Evolutionary conservation across 768 basidiomycete genomes (phyloP), one percentile per base, ranked within the genome.

Genomic region (Fomitopsis serialis): DNA sequence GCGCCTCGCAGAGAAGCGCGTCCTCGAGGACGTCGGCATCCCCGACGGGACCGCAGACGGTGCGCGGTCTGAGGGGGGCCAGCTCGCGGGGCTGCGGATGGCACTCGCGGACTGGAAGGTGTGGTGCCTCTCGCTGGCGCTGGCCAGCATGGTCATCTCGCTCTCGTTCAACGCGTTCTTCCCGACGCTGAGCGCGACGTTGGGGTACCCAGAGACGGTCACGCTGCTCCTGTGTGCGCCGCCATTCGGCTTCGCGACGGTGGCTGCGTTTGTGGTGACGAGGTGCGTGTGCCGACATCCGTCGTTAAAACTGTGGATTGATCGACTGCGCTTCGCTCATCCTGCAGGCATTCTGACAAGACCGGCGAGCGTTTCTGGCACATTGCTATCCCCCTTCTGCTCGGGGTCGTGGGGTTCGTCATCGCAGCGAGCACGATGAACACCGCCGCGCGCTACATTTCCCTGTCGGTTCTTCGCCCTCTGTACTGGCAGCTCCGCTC

Each of bases 141-240:
- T 89, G 52, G 79, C 80, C 12, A 76, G 75, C 58, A 75, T 82
- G 69, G 77, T 81, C 34, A 68, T 87, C 35, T 80, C 85, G 9
- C 61, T 90, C 24, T 84, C 82, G 3, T 92, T 92, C 75, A 86
- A 88, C 64, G 84, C 82, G 8, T 90, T 83, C 67, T 92, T 92
- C 70, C 89, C 87, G 6, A 88, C 90, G 0, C 68, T 93, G 52
- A 79, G 78, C 25, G 79, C 76, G 17, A 93, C 90, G 10, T 72
- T 94, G 68, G 85, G 85, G 19, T 87, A 75, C 67, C 73, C 69
- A 53, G 68, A 74, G 19, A 87, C 85, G 3, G 67, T 82, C 40
- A 84, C 87, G 3, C 72, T 91, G 11, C 69, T 89, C 43, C 76
- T 93, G 52, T 90, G 89, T 61, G 87, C 85, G 8, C 91, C 89